Conservation (phyloP, 1,284 basidiomycete genomes). For the Boletus sp. region DNA sequence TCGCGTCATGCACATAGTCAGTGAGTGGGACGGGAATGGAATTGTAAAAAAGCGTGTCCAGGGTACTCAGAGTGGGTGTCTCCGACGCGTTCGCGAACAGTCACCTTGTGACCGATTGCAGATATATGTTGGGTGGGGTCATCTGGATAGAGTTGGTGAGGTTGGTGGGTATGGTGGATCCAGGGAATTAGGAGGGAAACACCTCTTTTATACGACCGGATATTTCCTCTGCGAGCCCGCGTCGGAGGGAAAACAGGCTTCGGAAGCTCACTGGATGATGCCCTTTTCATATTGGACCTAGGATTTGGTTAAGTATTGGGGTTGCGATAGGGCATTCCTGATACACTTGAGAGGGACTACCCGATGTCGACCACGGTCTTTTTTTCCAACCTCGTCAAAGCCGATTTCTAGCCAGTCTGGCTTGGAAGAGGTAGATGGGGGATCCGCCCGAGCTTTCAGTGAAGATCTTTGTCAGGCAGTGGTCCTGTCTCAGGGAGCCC, state of each 20-base stretch:
- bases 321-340: slow-evolving; percentile 96
- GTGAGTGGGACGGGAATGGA: slow-evolving; percentile 86
- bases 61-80: slow-evolving; percentile 85
- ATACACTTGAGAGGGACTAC: slow-evolving; percentile 33
- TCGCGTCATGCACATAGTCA: slow-evolving; percentile 77
- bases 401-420: slow-evolving; percentile 83
- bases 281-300: slow-evolving; percentile 70
- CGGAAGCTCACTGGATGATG: slow-evolving; percentile 80
- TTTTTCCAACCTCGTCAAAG: slow-evolving; percentile 83
- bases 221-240: no score
- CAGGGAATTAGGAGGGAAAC: slow-evolving; percentile 89
- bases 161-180: slow-evolving; percentile 31
- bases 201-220: no score
- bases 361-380: slow-evolving; percentile 91
- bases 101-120: slow-evolving; percentile 81
- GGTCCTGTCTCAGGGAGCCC: slow-evolving; percentile 88
- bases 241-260: no score
- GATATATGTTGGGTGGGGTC: slow-evolving; percentile 68
- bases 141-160: slow-evolving; percentile 18
- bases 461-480: slow-evolving; percentile 95
- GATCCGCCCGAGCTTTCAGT: slow-evolving; percentile 58
- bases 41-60: slow-evolving; percentile 94
- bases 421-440: slow-evolving; percentile 39
- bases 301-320: no score
- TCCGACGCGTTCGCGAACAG: slow-evolving; percentile 86